Conservation (phyloP, 148 eudicot species). For the Arbutus unedo region DNA sequence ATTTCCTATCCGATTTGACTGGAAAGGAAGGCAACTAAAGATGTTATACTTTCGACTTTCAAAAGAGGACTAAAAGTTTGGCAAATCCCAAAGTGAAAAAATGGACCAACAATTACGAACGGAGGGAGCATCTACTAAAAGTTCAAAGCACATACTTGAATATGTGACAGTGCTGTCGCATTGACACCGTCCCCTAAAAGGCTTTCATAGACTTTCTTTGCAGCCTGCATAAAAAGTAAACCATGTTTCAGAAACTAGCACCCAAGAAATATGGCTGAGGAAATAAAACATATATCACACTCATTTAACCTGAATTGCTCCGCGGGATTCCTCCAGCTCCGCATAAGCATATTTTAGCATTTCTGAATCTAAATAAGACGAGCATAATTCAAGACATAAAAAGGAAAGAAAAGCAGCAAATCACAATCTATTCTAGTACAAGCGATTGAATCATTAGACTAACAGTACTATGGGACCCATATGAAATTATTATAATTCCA, state of each 20-base stretch:
- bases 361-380: constrained; percentile 55
- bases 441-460: background rate
- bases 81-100: background rate
- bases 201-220: constrained; percentile 86
- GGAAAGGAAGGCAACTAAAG: too few relatives aligned
- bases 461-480: background rate
- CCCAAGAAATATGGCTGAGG: background rate
- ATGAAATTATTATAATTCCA: background rate
- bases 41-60: background rate
- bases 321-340: constrained; percentile 96
- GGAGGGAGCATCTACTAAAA: background rate
- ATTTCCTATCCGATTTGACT: background rate
- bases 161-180: constrained; percentile 79
- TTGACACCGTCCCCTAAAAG: constrained; percentile 67
- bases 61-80: background rate
- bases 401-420: background rate
- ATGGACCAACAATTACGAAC: background rate
- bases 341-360: constrained; percentile 90
- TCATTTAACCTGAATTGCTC: constrained; percentile 72
- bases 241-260: constrained; percentile 8
- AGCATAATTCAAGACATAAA: constrained; percentile 3
- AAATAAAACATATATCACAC: background rate
- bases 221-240: constrained; percentile 52
- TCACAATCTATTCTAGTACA: background rate
- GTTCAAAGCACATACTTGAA: constrained; percentile 55